Percentiles rank a stretch among this genome's conserved stretches.
Conservation (phyloP, 2,329 filamentous ascomycete species). For the Thelonectria blattea region DNA sequence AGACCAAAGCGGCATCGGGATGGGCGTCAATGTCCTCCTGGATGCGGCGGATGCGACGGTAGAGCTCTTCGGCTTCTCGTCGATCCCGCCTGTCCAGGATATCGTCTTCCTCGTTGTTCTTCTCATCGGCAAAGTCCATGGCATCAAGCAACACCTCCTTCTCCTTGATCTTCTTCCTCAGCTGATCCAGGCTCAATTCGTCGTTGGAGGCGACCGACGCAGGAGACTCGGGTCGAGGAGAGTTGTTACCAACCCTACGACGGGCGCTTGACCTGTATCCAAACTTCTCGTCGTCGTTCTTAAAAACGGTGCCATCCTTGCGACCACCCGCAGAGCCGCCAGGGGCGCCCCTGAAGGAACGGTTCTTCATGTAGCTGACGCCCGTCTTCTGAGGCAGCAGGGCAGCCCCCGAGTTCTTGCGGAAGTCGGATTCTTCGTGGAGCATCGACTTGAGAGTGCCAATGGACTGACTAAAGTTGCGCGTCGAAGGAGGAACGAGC, state of each 20-base stretch:
- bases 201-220: constrained; percentile 74
- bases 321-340: constrained; percentile 65
- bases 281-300: constrained; percentile 92
- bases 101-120: constrained; percentile 87
- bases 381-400: constrained; percentile 94
- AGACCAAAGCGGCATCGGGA: constrained; percentile 73
- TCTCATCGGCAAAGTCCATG: constrained; percentile 95
- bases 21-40: constrained; percentile 96
- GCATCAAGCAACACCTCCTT: constrained; percentile 94
- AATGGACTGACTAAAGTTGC: constrained; percentile 91
- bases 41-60: constrained; percentile 86
- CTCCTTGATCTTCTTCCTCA: constrained; percentile 91
- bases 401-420: constrained; percentile 88
- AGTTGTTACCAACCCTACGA: constrained; percentile 79
- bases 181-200: constrained; percentile 83
- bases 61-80: constrained; percentile 91
- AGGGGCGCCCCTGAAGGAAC: constrained; percentile 79
- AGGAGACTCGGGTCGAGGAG: constrained; percentile 81
- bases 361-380: constrained; percentile 96
- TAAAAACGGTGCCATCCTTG: constrained; percentile 96
- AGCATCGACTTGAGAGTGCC: constrained; percentile 91
- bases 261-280: constrained; percentile 94
- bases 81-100: constrained; percentile 88
- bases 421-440: constrained; percentile 84
- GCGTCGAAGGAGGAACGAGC: constrained; percentile 90